phyloP scores from a whole-genome alignment of 164 flowering plant genomes.

The Liquidambar formosana region DNA sequence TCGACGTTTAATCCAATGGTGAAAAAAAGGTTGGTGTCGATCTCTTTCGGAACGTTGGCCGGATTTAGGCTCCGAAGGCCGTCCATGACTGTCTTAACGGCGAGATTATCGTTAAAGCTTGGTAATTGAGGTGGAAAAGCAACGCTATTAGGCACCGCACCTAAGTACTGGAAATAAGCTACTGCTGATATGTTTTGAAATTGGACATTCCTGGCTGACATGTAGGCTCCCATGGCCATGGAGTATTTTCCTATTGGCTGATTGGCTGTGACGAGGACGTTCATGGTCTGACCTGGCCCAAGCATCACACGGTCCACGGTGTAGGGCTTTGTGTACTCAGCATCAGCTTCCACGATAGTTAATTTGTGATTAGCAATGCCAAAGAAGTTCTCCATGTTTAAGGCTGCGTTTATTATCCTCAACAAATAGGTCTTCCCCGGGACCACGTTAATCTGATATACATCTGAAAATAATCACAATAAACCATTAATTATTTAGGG shows the following conservation, averaged over 20 bases:
- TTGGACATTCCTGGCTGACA: slow-evolving; percentile 35
- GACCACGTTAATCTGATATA: slow-evolving; percentile 45
- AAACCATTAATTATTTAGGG: no score
- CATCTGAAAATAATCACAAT: slow-evolving; percentile 31
- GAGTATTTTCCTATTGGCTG: slow-evolving; percentile 51
- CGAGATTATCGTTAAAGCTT: slow-evolving; percentile 40
- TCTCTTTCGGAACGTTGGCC: slow-evolving; percentile 35
- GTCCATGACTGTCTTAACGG: slow-evolving; percentile 53
- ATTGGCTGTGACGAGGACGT: slow-evolving; percentile 58
- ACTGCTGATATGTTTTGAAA: slow-evolving; percentile 47
- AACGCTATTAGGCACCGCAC: slow-evolving; percentile 27
- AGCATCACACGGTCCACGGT: slow-evolving; percentile 51
- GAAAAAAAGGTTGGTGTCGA: slow-evolving; percentile 52
- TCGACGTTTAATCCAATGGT: slow-evolving; percentile 60
- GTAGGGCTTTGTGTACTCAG: slow-evolving; percentile 66
- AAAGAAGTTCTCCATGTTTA: slow-evolving; percentile 65
- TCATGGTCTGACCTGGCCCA: slow-evolving; percentile 70
- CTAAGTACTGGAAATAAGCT: slow-evolving; percentile 52
- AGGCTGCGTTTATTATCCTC: slow-evolving; percentile 61
- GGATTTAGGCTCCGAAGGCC: slow-evolving; percentile 55
- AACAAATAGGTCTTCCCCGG: slow-evolving; percentile 66
- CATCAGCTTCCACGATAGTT: slow-evolving; percentile 68
- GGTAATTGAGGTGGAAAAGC: slow-evolving; percentile 47
- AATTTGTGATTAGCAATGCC: slow-evolving; percentile 66
- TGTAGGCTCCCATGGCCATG: slow-evolving; percentile 66